Base-by-base conservation (phyloP, 2,329 filamentous ascomycete genomes). In the Trichoderma cornu-damae region DNA sequence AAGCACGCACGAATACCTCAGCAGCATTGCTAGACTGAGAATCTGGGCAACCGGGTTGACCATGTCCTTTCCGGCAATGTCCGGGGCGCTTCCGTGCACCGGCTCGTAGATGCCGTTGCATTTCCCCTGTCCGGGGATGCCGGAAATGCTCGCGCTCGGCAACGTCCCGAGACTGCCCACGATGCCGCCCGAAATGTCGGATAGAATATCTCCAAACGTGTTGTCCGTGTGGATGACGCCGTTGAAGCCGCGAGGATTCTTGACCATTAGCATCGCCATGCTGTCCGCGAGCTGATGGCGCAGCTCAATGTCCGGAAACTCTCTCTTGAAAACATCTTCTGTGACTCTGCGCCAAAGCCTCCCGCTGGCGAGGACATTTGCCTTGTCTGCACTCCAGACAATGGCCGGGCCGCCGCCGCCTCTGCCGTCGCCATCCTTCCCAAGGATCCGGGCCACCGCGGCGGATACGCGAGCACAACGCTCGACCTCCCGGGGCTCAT, bases 81-180 rank as follows among this genome's bases (percentile, higher is more conserved):
- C 87, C 9, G 88, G 87, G 2, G 87, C 88, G 52, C 67, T 82
- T 75, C 86, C 87, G 68, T 90, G 87, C 55, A 90, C 88, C 3
- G 87, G 87, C 73, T 90, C 87, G 67, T 89, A 90, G 64, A 90
- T 88, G 60, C 87, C 86, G 63, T 88, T 89, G 64, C 70, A 73
- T n/a, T 63, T 65, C n/a, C 66, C 68, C 16, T 70, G 60, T 2
- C 70, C 68, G 0, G 73, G 73, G 2, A 78, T 69, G 2, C 73
- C 77, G 0, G 72, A 70, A 1, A 78, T 68, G 46, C 73, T 76
- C 3, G 77, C 77, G 50, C 74, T 77, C 0, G 77, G 77, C 0
- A 79, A 64, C 1, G 74, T 65, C 1, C 77, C 77, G 1, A 79
- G 69, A 1, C 70, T 77, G 18, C 77, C 77, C 0, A 72, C 72